Percentiles rank a stretch among this genome's conserved stretches.
Conservation (phyloP, 352 stramenopile species). For the Peronospora destructor region DNA sequence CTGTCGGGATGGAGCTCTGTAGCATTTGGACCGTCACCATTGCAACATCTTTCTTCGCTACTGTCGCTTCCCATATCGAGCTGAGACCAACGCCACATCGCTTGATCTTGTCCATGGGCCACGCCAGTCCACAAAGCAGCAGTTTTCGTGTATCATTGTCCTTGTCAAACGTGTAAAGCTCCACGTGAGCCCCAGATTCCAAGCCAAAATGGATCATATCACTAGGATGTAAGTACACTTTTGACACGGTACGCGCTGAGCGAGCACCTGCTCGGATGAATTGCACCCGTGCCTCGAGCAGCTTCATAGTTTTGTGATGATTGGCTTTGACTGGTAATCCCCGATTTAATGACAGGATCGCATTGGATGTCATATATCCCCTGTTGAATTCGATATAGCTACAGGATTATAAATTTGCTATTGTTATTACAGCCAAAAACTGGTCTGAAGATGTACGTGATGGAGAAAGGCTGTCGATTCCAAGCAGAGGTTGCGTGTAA, state of each 20-base stretch:
- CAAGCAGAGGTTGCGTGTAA: not conserved
- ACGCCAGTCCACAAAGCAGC: slow-evolving; percentile 56
- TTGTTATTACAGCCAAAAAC: slow-evolving; percentile 13
- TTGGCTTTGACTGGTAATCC: slow-evolving; percentile 15
- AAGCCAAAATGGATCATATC: slow-evolving; percentile 42
- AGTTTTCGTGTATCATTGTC: slow-evolving; percentile 12
- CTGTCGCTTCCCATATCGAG: slow-evolving; percentile 60
- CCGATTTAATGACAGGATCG: slow-evolving; percentile 5
- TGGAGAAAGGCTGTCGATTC: slow-evolving; percentile 10
- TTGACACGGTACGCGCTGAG: slow-evolving; percentile 49
- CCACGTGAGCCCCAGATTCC: slow-evolving; percentile 35
- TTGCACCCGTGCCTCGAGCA: slow-evolving; percentile 40
- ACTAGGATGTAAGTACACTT: slow-evolving; percentile 57
- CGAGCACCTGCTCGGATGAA: slow-evolving; percentile 53
- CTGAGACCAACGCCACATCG: slow-evolving; percentile 52
- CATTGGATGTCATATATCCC: slow-evolving; percentile 8
- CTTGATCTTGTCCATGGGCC: slow-evolving; percentile 72
- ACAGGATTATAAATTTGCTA: slow-evolving; percentile 3
- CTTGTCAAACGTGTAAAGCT: slow-evolving; percentile 16
- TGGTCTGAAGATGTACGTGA: slow-evolving; percentile 13
- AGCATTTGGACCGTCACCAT: slow-evolving; percentile 28
- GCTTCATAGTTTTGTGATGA: slow-evolving; percentile 13
- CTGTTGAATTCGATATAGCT: slow-evolving; percentile 12
- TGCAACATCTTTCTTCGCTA: slow-evolving; percentile 19
- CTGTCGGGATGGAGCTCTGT: slow-evolving; percentile 9